Percentiles rank a stretch among this genome's conserved stretches.
Evolutionary conservation across 345 rosid genomes (phyloP).

Genomic region (Passiflora organensis): DNA sequence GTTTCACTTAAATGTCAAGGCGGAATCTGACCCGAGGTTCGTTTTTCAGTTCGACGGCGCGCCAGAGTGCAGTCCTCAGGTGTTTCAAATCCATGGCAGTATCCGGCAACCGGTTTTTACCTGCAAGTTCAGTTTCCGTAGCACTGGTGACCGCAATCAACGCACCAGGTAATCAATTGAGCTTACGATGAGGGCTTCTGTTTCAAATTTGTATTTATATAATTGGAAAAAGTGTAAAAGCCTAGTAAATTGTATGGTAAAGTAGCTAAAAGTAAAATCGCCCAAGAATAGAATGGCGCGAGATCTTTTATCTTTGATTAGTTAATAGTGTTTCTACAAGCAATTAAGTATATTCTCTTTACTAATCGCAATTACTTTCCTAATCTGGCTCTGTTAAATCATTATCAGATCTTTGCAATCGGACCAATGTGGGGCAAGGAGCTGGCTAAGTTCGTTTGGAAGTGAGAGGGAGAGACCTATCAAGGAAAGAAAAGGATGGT

Average conservation of each 20-base stretch:
- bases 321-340: too few relatives aligned
- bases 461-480: conserved; percentile 72
- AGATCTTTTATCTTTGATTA: too few relatives aligned
- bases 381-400: background rate
- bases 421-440: conserved; percentile 43
- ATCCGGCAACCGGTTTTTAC: conserved; percentile 90
- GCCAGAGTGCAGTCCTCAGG: conserved; percentile 95
- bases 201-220: background rate
- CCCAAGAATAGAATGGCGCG: too few relatives aligned
- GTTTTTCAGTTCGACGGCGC: conserved; percentile 97
- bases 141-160: conserved; percentile 57
- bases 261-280: background rate
- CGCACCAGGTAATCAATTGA: conserved; percentile 69
- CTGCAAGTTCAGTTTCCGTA: conserved; percentile 82
- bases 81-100: conserved; percentile 78
- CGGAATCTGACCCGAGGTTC: conserved; percentile 90
- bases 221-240: background rate
- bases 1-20: conserved; percentile 66
- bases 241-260: background rate
- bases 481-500: conserved; percentile 89
- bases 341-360: background rate
- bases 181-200: background rate
- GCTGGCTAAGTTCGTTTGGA: conserved; percentile 80
- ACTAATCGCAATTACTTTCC: conserved; percentile 4
- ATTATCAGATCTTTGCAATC: conserved; percentile 52